phyloP scores from a whole-genome alignment of 495 filamentous ascomycete species.

The Lasiosphaeria miniovina region DNA sequence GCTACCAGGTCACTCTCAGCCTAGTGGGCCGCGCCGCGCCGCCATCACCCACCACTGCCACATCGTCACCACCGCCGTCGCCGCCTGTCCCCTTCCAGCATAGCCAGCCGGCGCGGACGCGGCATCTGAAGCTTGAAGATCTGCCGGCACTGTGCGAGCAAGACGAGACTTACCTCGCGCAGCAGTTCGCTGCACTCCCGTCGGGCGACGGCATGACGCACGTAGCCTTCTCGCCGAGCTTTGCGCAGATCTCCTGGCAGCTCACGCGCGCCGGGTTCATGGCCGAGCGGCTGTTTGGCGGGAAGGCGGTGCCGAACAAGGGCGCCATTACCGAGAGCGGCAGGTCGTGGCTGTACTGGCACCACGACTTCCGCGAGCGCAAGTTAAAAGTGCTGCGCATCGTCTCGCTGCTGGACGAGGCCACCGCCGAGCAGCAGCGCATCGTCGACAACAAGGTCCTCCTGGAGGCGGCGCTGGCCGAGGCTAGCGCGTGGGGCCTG shows the following conservation, averaged over 20 bases:
- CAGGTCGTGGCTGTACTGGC: conserved; percentile 63
- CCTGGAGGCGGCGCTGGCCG: conserved; percentile 36
- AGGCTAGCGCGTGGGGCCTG: conserved; percentile 40
- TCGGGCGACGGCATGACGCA: conserved; percentile 34
- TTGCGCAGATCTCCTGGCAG: conserved; percentile 74
- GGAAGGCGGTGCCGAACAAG: conserved; percentile 51
- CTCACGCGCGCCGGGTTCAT: conserved; percentile 79
- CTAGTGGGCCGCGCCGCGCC: conserved; percentile 12
- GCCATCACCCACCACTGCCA: too few relatives aligned
- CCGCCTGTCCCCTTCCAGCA: conserved; percentile 6
- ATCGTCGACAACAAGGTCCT: conserved; percentile 56
- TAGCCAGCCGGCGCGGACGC: conserved; percentile 15
- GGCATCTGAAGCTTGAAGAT: conserved; percentile 43
- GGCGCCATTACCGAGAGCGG: conserved; percentile 56
- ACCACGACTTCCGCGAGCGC: conserved; percentile 49
- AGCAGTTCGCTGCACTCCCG: conserved; percentile 18
- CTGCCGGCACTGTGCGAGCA: conserved; percentile 51
- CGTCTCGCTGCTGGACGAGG: conserved; percentile 55
- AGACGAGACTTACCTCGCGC: conserved; percentile 50
- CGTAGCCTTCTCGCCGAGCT: conserved; percentile 69
- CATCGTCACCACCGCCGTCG: conserved; percentile 16
- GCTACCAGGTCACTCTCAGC: conserved; percentile 66
- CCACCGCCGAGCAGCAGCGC: conserved; percentile 31
- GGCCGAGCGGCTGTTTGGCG: conserved; percentile 40
- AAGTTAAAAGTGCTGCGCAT: conserved; percentile 74